Conservation (phyloP, 2,329 filamentous ascomycete species). For the Colletotrichum tofieldiae region DNA sequence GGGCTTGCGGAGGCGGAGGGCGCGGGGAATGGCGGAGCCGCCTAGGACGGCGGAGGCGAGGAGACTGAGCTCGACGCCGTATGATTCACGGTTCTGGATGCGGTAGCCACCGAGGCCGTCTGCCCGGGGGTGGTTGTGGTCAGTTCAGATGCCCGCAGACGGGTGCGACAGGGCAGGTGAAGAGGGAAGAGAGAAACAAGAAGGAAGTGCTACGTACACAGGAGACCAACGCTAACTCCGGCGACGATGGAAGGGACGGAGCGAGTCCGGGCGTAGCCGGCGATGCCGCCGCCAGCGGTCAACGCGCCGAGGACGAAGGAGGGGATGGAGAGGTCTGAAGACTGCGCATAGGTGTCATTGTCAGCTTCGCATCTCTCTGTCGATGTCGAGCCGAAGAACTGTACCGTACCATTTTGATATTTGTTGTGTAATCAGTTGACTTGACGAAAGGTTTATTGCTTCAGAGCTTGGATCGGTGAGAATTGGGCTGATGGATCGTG, state of each 20-base stretch:
- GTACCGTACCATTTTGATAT: constrained; percentile 29
- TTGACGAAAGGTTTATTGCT: background rate
- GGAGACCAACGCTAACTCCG: constrained; percentile 83
- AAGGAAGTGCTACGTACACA: constrained; percentile 61
- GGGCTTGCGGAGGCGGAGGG: constrained; percentile 86
- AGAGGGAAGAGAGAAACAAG: background rate
- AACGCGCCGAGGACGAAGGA: constrained; percentile 86
- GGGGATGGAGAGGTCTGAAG: constrained; percentile 67
- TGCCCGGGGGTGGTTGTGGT: constrained; percentile 47
- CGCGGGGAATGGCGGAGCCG: constrained; percentile 88
- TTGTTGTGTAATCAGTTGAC: background rate
- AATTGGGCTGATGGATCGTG: constrained; percentile 6
- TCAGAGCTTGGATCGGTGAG: background rate
- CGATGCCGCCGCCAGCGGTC: constrained; percentile 88
- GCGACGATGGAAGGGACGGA: constrained; percentile 91
- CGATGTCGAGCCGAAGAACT: too few species aligned
- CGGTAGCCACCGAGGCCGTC: constrained; percentile 87
- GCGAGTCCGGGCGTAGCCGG: constrained; percentile 87
- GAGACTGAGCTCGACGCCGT: constrained; percentile 91
- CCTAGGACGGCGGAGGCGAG: constrained; percentile 89
- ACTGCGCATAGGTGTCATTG: constrained; percentile 43
- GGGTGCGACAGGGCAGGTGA: background rate
- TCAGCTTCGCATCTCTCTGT: background rate
- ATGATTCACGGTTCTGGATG: constrained; percentile 81
- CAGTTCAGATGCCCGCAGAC: background rate